Base-by-base conservation (phyloP, 164 flowering plant species). In the Magnolia sinica region DNA sequence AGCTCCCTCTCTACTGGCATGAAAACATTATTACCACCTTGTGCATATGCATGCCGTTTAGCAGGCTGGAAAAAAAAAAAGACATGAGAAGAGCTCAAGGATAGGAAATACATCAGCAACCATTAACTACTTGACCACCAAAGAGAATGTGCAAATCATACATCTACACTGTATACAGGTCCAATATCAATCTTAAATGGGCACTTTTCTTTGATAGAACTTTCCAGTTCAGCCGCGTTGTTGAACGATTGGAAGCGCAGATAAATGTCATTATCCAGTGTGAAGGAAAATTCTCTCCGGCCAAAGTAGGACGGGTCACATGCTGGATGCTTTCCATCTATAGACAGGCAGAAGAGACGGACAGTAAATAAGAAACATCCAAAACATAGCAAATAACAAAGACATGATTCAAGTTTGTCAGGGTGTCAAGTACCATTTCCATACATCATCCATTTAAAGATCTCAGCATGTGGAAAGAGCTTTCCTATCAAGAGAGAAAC, bases 241-340 rank as follows among this genome's bases (percentile, higher is more conserved):
- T 83, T 89, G 82, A 92, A 96, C 71, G 98, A 92, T 81, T 85
- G 92, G 81, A 81, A 96, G 9, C 98, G 90, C 76, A 92, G 29
- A 69, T 87, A 94, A 74, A 90, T 82, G 31, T 93, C 95, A 80
- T 87, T 87, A 1, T 86, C 95, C 75, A 96, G 78, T 1, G 97
- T 90, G 76, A 88, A 94, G n/a, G 99, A 90, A 77, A 93, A 90
- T 69, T 95, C 99, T 77, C 99, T 88, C 72, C 97, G 83, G 63
- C 98, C 89, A 77, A 91, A 81, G 82, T 88, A 95, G 52, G 98
- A 91, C 52, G 75, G 80, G 71, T 96, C 98, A 82, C 99, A 93
- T 1, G 82, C 91, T 68, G 97, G 98, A 83, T 96, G 99, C 89
- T 92, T 96, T 80, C 99, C 97, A 89, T 94, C 99, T 96, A 76